Base-by-base conservation (phyloP, 257 asterid genomes). In the Nicotiana noctiflora region DNA sequence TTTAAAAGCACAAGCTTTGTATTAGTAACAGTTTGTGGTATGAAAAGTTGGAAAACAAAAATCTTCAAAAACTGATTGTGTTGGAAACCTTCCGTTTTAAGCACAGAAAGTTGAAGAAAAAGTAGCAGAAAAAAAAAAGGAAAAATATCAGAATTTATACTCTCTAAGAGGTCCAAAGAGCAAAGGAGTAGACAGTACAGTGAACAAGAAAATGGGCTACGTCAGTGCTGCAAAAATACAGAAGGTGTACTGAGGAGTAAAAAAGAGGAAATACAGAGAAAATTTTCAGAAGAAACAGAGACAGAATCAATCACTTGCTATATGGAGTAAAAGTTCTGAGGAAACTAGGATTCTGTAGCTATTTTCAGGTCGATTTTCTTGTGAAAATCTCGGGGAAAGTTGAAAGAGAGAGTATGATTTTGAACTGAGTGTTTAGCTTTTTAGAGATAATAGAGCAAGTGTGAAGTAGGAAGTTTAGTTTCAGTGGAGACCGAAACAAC, bases 401-500 rank as follows among this genome's bases (percentile, higher is more conserved):
- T 60, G 74, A 78, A 61, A 79, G 10, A 40, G 4, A 46, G 63
- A 66, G 76, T 25, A 49, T 34, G n/a, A 49, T 49, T 25, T 74
- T 74, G 79, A 49, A 74, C 78, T 51, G 23, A 37, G 60, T 49
- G 70, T 67, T 70, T 27, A 53, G 29, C 18, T 67, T 18, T 31
- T 15, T 31, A 49, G 49, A 59, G 75, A 32, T 32, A 53, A 25
- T 55, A 51, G 77, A 83, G 80, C 4, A 86, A 78, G 65, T 21
- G 23, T 27, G 29, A 64, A 11, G 57, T 15, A 46, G 4, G 86
- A 55, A 18, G 8, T 67, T 66, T n/a, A 56, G 27, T 68, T 80
- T 80, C 62, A 79, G 75, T 89, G 90, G 77, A 87, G 93, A 88
- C 82, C 91, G 86, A 86, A 84, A 83, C 79, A 25, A 15, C 86